Conservation (phyloP, 176 grass and related monocot genomes). For the Melocanna baccifera region DNA sequence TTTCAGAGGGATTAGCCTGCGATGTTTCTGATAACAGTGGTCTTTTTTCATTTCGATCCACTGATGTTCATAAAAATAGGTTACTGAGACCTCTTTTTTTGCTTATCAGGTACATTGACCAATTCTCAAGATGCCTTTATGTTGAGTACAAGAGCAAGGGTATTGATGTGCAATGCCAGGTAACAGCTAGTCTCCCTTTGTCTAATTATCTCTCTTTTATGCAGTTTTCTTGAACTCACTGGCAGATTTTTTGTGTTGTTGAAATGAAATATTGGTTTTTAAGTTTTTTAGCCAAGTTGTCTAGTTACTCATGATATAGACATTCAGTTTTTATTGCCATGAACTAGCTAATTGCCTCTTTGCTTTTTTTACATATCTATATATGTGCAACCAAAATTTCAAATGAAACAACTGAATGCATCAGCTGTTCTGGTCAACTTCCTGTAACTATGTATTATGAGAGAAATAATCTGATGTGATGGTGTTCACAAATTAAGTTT, state of each 20-base stretch:
- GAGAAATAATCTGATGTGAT: background rate
- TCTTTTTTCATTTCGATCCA: background rate
- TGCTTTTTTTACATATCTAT: background rate
- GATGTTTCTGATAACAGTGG: background rate
- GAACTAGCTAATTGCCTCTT: background rate
- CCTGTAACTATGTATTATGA: background rate
- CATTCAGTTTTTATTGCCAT: background rate
- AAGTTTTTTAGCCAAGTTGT: background rate
- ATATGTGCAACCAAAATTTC: background rate
- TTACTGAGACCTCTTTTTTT: background rate
- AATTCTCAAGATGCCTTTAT: slow-evolving; percentile 89
- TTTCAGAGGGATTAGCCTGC: background rate
- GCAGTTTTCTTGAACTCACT: background rate
- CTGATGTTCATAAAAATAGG: background rate
- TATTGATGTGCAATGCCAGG: slow-evolving; percentile 97
- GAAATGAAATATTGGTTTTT: background rate
- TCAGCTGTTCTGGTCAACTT: background rate
- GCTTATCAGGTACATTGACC: slow-evolving; percentile 68
- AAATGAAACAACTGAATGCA: background rate
- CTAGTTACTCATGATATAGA: background rate
- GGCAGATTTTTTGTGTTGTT: background rate
- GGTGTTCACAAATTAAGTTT: background rate
- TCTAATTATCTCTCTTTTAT: background rate
- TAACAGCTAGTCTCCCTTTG: slow-evolving; percentile 34
- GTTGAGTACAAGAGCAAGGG: slow-evolving; percentile 93